These are phyloP conservation scores for Tausonia pullulans DNA, from an alignment of 1,284 basidiomycete species.

Conservation along the genomic window DNA sequence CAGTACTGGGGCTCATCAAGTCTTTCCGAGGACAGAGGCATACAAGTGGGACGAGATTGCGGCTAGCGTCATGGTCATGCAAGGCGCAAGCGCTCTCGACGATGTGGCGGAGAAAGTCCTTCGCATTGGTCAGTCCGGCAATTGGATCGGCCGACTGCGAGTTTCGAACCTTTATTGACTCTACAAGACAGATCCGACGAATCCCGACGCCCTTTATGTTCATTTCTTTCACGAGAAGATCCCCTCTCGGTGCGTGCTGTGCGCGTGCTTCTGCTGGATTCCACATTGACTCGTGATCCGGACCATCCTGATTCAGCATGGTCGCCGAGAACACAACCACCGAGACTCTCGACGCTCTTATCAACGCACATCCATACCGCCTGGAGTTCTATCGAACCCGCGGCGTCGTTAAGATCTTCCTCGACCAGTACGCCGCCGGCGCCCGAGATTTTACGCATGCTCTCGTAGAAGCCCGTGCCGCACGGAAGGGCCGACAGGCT, in stretches of 20 bases:
- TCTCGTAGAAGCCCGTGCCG: constrained; percentile 56
- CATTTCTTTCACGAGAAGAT: constrained; percentile 85
- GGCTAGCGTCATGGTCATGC: constrained; percentile 79
- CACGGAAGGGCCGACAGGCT: constrained; percentile 48
- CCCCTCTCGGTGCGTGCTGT: constrained; percentile 54
- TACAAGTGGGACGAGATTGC: constrained; percentile 74
- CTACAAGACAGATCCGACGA: constrained; percentile 48
- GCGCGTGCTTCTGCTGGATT: neutral
- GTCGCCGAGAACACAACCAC: constrained; percentile 67
- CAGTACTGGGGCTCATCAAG: too few species aligned
- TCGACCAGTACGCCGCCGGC: constrained; percentile 61
- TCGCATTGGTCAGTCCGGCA: constrained; percentile 46
- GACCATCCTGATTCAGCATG: constrained; percentile 42
- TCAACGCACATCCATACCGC: constrained; percentile 53
- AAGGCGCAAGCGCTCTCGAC: constrained; percentile 73
- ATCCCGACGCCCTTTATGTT: constrained; percentile 66
- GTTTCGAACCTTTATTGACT: neutral
- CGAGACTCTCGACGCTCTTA: constrained; percentile 57
- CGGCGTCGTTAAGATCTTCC: constrained; percentile 70
- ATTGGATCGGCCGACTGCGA: neutral
- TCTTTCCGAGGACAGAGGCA: constrained; percentile 47
- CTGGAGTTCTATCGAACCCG: constrained; percentile 69
- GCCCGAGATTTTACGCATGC: constrained; percentile 64
- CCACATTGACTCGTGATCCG: neutral
- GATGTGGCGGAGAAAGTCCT: constrained; percentile 70